Evolutionary conservation across 2,329 filamentous ascomycete genomes (phyloP).

Genomic region (Penicillium sp.): DNA sequence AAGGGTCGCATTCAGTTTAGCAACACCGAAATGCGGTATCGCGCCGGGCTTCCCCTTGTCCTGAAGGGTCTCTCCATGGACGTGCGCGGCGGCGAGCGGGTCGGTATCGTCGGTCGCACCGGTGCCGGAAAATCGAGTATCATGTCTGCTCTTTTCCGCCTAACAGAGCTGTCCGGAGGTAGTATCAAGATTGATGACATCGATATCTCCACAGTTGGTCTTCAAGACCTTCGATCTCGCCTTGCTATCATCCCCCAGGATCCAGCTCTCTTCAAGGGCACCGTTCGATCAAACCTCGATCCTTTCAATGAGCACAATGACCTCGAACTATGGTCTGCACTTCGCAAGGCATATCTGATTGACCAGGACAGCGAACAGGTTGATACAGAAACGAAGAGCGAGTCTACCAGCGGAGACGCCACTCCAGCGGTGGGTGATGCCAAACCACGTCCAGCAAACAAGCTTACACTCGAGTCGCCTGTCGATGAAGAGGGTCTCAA

Average conservation of each 20-base stretch:
- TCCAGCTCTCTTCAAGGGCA: constrained; percentile 47
- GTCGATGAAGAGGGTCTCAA: constrained; percentile 96
- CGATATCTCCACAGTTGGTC: constrained; percentile 43
- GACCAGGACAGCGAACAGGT: constrained; percentile 47
- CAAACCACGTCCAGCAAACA: constrained; percentile 42
- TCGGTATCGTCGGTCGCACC: constrained; percentile 50
- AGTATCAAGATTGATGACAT: constrained; percentile 47
- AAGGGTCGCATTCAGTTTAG: constrained; percentile 78
- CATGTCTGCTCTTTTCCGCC: constrained; percentile 48
- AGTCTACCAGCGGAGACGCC: constrained; percentile 32
- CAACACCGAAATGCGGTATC: constrained; percentile 77
- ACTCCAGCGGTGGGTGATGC: constrained; percentile 36
- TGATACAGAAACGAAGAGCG: constrained; percentile 39
- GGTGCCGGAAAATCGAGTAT: constrained; percentile 50
- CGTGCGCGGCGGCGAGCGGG: constrained; percentile 47
- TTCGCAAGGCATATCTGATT: constrained; percentile 50
- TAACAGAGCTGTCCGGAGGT: constrained; percentile 44
- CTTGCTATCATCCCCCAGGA: constrained; percentile 51
- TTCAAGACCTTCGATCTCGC: constrained; percentile 45
- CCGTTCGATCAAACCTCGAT: constrained; percentile 47
- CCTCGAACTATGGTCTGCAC: constrained; percentile 49
- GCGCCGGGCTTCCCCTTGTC: constrained; percentile 70
- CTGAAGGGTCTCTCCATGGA: constrained; percentile 63
- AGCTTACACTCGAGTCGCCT: constrained; percentile 65
- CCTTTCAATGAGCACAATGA: constrained; percentile 49